phyloP scores from a whole-genome alignment of 371 early-diverging fungal species.

The Actinomortierella wolfii region DNA sequence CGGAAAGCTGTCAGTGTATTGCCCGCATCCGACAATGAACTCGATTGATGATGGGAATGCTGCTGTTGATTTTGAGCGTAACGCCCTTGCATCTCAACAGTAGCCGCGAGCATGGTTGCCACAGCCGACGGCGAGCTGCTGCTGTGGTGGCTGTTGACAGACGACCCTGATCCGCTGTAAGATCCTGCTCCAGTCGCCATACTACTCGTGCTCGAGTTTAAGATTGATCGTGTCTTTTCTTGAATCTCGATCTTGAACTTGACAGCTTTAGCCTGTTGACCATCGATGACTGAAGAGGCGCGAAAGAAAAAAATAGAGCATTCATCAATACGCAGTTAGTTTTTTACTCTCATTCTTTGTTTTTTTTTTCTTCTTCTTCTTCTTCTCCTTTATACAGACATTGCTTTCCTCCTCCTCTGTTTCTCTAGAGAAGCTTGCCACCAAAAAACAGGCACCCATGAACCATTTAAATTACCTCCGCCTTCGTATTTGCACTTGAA shows the following conservation, averaged over 20 bases:
- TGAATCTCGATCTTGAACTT: constrained; percentile 59
- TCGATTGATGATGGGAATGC: constrained; percentile 11
- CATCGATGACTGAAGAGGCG: constrained; percentile 12
- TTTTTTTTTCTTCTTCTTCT: too few relatives aligned
- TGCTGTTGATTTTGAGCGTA: constrained; percentile 4
- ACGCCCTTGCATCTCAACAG: constrained; percentile 15
- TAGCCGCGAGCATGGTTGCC: constrained; percentile 18
- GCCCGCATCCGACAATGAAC: background rate
- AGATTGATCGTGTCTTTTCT: constrained; percentile 13
- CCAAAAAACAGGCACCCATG: background rate
- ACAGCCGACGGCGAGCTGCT: constrained; percentile 21
- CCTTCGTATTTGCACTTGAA: constrained; percentile 57
- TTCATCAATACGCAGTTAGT: too few relatives aligned
- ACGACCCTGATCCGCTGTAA: background rate
- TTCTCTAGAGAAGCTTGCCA: background rate
- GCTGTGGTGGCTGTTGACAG: background rate
- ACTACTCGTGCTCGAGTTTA: constrained; percentile 11
- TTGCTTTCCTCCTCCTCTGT: too few relatives aligned
- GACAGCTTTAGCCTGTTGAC: constrained; percentile 45
- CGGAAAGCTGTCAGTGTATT: constrained; percentile 4
- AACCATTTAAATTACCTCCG: constrained; percentile 19
- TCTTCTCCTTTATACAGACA: too few relatives aligned
- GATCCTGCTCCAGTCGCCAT: constrained; percentile 10
- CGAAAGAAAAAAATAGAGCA: background rate
- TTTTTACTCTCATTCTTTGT: too few relatives aligned